These are phyloP conservation scores for Mycena vulgaris DNA, from an alignment of 768 basidiomycete genomes.

Conservation along the genomic window DNA sequence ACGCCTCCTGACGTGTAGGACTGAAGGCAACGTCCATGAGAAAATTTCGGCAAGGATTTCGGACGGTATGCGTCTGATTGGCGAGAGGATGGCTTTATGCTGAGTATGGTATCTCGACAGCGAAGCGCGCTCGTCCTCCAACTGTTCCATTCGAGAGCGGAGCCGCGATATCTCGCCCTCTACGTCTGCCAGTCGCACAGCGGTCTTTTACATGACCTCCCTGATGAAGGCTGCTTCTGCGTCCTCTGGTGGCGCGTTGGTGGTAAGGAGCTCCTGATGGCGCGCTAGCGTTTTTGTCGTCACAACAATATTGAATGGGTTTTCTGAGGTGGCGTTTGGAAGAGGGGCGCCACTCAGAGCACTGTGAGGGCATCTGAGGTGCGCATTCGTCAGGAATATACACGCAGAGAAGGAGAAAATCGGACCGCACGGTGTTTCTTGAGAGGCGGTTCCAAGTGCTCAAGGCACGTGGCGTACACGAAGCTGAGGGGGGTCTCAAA, in stretches of 20 bases:
- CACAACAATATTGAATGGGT: not conserved
- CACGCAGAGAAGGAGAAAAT: no score
- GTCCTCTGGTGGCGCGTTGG: not conserved
- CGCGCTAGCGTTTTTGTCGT: not conserved
- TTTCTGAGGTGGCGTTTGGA: no score
- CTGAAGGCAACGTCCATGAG: not conserved
- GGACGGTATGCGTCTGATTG: not conserved
- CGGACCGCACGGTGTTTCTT: no score
- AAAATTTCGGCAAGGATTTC: slow-evolving; percentile 7
- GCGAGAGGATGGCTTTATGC: not conserved
- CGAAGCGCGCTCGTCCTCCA: not conserved
- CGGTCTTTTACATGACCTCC: not conserved
- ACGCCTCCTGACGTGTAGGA: not conserved
- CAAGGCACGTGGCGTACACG: no score
- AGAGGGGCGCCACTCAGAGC: no score
- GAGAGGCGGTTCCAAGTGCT: no score
- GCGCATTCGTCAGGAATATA: no score
- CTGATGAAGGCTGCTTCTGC: not conserved
- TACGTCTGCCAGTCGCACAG: not conserved
- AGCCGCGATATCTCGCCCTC: slow-evolving; percentile 3
- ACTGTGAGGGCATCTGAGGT: no score
- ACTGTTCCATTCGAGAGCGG: not conserved
- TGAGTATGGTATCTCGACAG: not conserved
- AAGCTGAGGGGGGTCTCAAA: no score
- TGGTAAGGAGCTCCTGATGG: not conserved